phyloP scores from a whole-genome alignment of 345 rosid genomes.

The Lumnitzera littorea region DNA sequence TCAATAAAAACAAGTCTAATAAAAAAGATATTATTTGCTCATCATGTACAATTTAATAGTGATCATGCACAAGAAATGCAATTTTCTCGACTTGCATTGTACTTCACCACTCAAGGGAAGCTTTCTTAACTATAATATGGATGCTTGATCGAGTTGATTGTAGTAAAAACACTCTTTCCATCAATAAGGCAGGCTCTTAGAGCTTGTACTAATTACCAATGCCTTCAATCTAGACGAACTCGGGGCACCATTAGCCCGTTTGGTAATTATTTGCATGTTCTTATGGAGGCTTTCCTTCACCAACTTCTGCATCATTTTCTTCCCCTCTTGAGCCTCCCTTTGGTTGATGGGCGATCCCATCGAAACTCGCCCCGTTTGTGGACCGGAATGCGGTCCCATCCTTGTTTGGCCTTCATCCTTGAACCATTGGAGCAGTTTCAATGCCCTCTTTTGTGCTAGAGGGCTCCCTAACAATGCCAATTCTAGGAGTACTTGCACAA shows the following conservation, averaged over 20 bases:
- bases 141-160: too few relatives aligned
- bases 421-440: constrained; percentile 84
- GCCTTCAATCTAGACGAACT: constrained; percentile 50
- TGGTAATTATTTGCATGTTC: constrained; percentile 84
- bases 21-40: too few relatives aligned
- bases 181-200: constrained; percentile 85
- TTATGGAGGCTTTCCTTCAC: constrained; percentile 80
- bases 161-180: too few relatives aligned
- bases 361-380: constrained; percentile 48
- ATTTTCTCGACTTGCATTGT: too few relatives aligned
- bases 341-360: constrained; percentile 55
- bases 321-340: constrained; percentile 48
- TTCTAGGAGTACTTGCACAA: constrained; percentile 67
- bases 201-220: constrained; percentile 70
- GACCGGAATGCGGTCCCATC: constrained; percentile 96
- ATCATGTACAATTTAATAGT: too few relatives aligned
- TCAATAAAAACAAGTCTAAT: too few relatives aligned
- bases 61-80: too few relatives aligned
- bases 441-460: constrained; percentile 77
- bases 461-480: constrained; percentile 62
- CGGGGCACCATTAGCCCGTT: constrained; percentile 44
- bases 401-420: constrained; percentile 71
- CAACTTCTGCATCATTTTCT: constrained; percentile 64
- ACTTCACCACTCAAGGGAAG: too few relatives aligned
- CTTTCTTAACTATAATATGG: too few relatives aligned